Base-by-base conservation (phyloP, 305 asterid species). In the Andrographis paniculata region DNA sequence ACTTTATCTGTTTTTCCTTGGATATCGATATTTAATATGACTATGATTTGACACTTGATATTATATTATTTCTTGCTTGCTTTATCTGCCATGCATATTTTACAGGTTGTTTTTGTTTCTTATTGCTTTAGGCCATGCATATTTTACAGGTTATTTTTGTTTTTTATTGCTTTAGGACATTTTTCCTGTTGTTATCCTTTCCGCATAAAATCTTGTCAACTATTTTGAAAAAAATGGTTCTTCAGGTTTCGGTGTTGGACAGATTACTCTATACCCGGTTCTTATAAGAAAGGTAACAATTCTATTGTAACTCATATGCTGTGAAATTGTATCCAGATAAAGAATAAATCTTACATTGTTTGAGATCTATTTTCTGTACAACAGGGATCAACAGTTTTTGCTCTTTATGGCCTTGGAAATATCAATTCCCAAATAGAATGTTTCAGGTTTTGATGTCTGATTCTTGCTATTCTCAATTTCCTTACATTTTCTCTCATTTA, bases 391-490 rank as follows among this genome's bases (percentile, higher is more conserved):
- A 89, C 98, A 47, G 76, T 94, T 47, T 79, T 89, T 35, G 98
- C 98, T 58, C 83, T 89, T 48, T 89, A 89, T 69, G 96, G 98
- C 52, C 95, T 89, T 52, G 98, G 98, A 56, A 89, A 89, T 77
- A 89, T 89, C 57, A 82, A 69, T 92, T 96, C 42, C 71, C 86
- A 74, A 89, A 89, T 77, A 75, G 98, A 58, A 89, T 89, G 95
- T 89, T 85, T 70, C 98, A 89, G 91, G 98, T 89, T 60, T 48
- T 4, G 22, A 39, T 47, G 35, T 49, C 49, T 53, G 53, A 42
- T 55, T 56, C 49, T 65, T 33, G 51, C n/a, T 64, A 45, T 53
- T 49, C 24, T 42, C 48, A 20, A 41, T 20, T 22, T 41, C 48
- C 55, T 35, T 46, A 44, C 45, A 7, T 2, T 22, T 52, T 64